Evolutionary conservation across 306 rosid species (phyloP), one percentile per base, ranked within the genome.

Genomic region (Glycine latifolia): DNA sequence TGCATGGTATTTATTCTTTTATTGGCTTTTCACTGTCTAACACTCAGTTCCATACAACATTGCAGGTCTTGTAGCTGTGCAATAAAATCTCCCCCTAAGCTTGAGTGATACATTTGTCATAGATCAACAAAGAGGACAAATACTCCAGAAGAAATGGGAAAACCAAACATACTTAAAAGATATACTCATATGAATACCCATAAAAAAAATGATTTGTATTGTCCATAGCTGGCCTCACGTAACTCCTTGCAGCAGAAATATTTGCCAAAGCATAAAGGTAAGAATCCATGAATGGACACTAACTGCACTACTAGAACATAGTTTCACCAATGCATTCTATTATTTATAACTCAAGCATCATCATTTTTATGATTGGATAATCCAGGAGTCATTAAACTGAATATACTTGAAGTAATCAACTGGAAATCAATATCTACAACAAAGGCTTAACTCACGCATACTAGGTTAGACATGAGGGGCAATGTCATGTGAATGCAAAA

Each of bases 351-450:
- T 26, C 31, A 26, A 26, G 31, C 1, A 26, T 26, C 31, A 26
- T 26, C 31, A 26, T 26, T 26, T 26, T 26, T 26, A 26, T 26
- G 31, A 26, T 26, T 26, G 31, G 31, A 26, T 71, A 65, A 79
- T 74, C 48, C 66, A 33, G 76, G 31, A 67, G 53, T 59, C 70
- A 54, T 60, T 46, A 35, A 82, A 60, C 71, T 6, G 9, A 62
- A 74, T 50, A 79, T 8, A 65, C 33, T 80, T 71, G 41, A 58
- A 50, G 7, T 53, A 53, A 61, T 53, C n/a, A 13, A 55, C 33
- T 55, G n/a, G 77, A 79, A 75, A 81, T 71, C 26, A 49, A 54
- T 75, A 70, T 55, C 52, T 66, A 49, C 66, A 68, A 55, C 37
- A 65, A 76, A 61, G n/a, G 15, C 66, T 54, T 11, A 13, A 60